These are phyloP conservation scores for Chlamydomonas sp. DNA, from an alignment of 139 green algal species.

Conservation along the genomic window DNA sequence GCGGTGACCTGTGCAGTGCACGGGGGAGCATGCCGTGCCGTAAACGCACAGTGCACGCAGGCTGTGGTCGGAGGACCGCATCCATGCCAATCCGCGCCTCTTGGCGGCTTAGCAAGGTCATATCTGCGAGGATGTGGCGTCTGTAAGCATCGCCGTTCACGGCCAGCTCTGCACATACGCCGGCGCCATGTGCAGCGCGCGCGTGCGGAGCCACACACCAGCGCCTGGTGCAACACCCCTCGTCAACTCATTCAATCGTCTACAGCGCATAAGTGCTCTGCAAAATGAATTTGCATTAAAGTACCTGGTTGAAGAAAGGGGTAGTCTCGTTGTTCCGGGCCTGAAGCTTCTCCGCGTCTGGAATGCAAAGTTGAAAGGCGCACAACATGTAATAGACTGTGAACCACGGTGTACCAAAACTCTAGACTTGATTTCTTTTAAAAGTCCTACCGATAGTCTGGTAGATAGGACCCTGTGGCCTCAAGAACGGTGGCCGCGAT, in stretches of 20 bases:
- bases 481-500: constrained; percentile 68
- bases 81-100: background rate
- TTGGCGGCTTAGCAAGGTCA: too few relatives aligned
- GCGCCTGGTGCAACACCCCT: background rate
- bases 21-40: background rate
- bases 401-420: background rate
- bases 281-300: background rate
- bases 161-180: too few relatives aligned
- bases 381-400: background rate
- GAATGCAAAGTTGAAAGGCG: background rate
- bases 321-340: constrained; percentile 83
- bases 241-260: background rate
- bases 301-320: constrained; percentile 89
- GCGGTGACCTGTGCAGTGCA: constrained; percentile 52
- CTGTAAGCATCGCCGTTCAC: too few relatives aligned
- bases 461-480: constrained; percentile 86
- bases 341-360: constrained; percentile 67
- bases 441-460: constrained; percentile 74
- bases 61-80: background rate
- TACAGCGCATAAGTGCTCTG: background rate
- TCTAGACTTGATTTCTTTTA: background rate
- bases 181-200: background rate
- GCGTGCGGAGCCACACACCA: background rate
- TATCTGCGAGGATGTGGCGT: too few relatives aligned
- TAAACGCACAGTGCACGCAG: background rate